Evolutionary conservation across 2,329 filamentous ascomycete species (phyloP).

Genomic region (Hortaea werneckii): DNA sequence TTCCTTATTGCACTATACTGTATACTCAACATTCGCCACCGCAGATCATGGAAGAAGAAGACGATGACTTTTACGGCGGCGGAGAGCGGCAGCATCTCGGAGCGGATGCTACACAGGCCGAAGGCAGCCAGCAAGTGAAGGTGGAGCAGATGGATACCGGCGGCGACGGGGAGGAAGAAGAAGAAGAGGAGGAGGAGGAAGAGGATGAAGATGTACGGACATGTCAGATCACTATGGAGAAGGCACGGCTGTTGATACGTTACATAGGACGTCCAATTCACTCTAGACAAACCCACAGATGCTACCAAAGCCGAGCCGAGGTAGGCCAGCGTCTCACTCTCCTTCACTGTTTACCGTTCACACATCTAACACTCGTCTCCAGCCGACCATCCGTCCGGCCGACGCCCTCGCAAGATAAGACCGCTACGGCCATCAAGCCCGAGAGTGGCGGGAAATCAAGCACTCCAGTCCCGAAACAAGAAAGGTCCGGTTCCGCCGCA

Average conservation of each 20-base stretch:
- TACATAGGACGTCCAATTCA: conserved; percentile 42
- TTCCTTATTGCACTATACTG: background rate
- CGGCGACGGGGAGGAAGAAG: conserved; percentile 33
- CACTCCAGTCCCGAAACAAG: conserved; percentile 10
- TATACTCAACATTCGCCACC: background rate
- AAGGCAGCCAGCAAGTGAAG: conserved; percentile 22
- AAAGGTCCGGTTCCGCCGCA: conserved; percentile 8
- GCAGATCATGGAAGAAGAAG: conserved; percentile 39
- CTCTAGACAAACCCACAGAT: conserved; percentile 37
- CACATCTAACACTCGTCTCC: background rate
- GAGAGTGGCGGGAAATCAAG: conserved; percentile 7
- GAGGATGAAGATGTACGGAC: conserved; percentile 31
- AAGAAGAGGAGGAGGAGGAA: conserved; percentile 36
- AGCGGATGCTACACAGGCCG: conserved; percentile 13
- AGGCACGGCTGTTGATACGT: background rate
- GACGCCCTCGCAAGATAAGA: conserved; percentile 2
- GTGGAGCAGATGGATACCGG: conserved; percentile 37
- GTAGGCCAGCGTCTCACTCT: conserved; percentile 1
- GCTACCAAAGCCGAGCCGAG: conserved; percentile 12
- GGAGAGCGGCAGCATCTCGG: conserved; percentile 13
- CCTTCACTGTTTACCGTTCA: background rate
- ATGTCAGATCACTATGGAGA: background rate
- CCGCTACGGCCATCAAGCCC: conserved; percentile 6
- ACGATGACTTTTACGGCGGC: conserved; percentile 41
- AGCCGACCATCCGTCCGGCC: background rate